Evolutionary conservation across 257 asterid genomes (phyloP), one percentile per base, ranked within the genome.

Genomic region (Sherardia arvensis): DNA sequence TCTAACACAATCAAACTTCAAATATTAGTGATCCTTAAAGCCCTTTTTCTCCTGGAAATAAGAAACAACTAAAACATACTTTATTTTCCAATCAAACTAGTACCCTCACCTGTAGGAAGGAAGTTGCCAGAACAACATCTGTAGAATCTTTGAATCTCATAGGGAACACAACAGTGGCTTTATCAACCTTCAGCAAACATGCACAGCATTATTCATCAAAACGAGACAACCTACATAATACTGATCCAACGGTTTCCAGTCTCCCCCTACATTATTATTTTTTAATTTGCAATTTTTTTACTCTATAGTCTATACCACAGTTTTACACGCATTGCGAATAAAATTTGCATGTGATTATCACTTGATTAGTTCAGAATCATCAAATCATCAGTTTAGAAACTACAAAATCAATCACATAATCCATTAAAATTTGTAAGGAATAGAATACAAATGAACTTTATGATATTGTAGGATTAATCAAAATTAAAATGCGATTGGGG

Each of bases 61-160:
- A 30, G 56, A 71, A 40, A 51, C 56, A 45, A 34, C 49, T 62
- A 51, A 23, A 53, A 58, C 57, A 15, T 55, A 32, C 38, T 26
- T 22, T 47, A 14, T 6, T 43, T 28, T 12, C 30, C 36, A 0
- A 18, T 26, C 21, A 28, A 63, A 22, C 4, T 5, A 47, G 47
- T 48, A 27, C 21, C 29, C 34, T 29, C 81, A 89, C 98, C 95
- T 85, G 95, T 61, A 92, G 87, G 79, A 92, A 92, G 69, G 98
- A 92, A 61, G 95, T 79, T 17, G 98, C 97, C 47, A 92, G 93
- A 83, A 84, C 83, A 53, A 80, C 85, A 76, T 91, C 95, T 27
- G 81, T 70, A 5, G 98, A 80, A 84, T 91, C 97, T 70, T 77
- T 88, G 83, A 91, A 91, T 65, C 88, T 82, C 97, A 91, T 86